These are phyloP conservation scores for Parafenestella ontariensis DNA, from an alignment of 2,329 filamentous ascomycete species.

Conservation along the genomic window DNA sequence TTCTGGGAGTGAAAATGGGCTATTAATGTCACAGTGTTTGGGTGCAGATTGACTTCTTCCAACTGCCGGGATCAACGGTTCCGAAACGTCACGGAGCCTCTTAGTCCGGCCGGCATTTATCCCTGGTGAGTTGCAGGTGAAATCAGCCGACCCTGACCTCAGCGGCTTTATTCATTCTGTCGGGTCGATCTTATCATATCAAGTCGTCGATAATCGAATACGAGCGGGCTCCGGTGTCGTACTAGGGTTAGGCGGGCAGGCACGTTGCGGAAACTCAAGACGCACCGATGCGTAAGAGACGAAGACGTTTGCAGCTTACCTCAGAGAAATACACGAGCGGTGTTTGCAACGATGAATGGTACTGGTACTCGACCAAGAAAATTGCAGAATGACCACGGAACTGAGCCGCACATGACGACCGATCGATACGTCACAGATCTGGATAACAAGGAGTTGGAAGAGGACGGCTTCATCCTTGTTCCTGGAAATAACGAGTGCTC, in stretches of 20 bases:
- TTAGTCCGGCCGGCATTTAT: conserved; percentile 14
- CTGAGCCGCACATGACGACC: no score
- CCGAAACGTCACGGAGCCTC: conserved; percentile 9
- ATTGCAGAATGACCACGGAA: no score
- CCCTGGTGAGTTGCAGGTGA: not conserved
- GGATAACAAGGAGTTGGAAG: no score
- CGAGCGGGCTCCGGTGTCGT: not conserved
- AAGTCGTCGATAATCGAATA: not conserved
- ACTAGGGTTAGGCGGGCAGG: not conserved
- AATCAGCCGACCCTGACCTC: not conserved
- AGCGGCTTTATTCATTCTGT: not conserved
- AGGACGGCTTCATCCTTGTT: not conserved
- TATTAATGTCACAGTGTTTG: conserved; percentile 2
- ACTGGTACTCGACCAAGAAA: no score
- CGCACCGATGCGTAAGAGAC: not conserved
- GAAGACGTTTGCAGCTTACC: no score
- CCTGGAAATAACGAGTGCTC: not conserved
- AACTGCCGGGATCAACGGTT: conserved; percentile 19
- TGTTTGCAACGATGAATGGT: no score
- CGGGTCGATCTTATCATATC: not conserved
- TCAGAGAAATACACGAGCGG: no score
- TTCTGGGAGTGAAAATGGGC: not conserved
- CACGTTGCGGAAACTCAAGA: not conserved
- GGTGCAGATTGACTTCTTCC: conserved; percentile 2
- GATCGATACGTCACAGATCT: no score